Percentiles rank a stretch among this genome's conserved stretches.
Conservation (phyloP, 257 asterid genomes). For the Nicotiana sylvestris region DNA sequence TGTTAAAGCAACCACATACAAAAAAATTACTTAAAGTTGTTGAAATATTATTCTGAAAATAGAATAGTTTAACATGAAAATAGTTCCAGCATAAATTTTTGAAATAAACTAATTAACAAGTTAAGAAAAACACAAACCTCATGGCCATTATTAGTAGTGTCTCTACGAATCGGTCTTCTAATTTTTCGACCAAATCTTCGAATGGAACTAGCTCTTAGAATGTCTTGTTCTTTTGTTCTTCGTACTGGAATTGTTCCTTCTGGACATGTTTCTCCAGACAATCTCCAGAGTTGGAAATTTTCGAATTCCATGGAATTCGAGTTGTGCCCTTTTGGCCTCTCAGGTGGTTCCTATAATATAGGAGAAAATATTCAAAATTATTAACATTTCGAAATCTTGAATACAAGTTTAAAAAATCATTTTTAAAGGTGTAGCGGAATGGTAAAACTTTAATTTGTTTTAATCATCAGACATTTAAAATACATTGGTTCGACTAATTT, state of each 20-base stretch:
- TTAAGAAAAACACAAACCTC: conserved; percentile 45
- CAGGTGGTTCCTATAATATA: conserved; percentile 66
- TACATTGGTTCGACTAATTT: too few species aligned
- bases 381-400: not conserved
- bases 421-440: too few species aligned
- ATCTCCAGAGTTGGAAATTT: conserved; percentile 67
- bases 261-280: conserved; percentile 72
- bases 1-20: not conserved
- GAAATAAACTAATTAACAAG: not conserved
- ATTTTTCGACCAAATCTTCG: conserved; percentile 57
- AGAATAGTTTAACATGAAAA: not conserved
- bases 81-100: not conserved
- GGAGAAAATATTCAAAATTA: not conserved
- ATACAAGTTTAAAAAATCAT: not conserved
- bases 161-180: conserved; percentile 46
- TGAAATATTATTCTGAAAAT: not conserved
- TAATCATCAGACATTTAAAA: too few species aligned
- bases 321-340: conserved; percentile 58
- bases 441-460: too few species aligned
- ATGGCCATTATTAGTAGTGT: conserved; percentile 66
- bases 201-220: conserved; percentile 53
- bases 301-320: conserved; percentile 36
- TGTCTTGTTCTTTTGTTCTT: conserved; percentile 66
- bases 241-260: conserved; percentile 74
- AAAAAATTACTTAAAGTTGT: not conserved